Evolutionary conservation across 2,329 filamentous ascomycete genomes (phyloP).

Genomic region (Penicillium sp.): DNA sequence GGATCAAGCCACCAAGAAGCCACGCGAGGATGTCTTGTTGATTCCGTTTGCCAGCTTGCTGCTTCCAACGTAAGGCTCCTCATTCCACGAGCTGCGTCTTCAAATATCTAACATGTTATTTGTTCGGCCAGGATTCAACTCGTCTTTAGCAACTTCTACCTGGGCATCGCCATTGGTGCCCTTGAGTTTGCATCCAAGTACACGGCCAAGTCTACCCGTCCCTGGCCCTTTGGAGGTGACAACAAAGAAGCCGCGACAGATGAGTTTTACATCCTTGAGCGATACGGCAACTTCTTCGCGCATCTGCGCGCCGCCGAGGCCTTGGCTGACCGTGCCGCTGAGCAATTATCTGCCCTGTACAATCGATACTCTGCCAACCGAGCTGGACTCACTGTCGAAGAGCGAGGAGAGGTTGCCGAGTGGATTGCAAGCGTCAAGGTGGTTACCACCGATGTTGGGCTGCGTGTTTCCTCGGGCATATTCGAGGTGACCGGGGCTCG

Average conservation of each 20-base stretch:
- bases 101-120: not conserved
- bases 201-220: constrained; percentile 55
- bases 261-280: constrained; percentile 64
- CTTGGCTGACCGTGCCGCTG: constrained; percentile 56
- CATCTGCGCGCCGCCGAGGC: constrained; percentile 60
- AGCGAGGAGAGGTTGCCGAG: constrained; percentile 61
- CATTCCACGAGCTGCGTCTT: not conserved
- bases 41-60: constrained; percentile 58
- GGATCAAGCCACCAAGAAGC: constrained; percentile 52
- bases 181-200: constrained; percentile 57
- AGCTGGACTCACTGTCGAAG: constrained; percentile 46
- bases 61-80: constrained; percentile 51
- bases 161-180: constrained; percentile 61
- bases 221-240: constrained; percentile 64
- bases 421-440: constrained; percentile 63
- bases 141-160: constrained; percentile 65
- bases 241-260: constrained; percentile 59
- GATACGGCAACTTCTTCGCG: constrained; percentile 63
- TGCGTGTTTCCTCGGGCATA: constrained; percentile 59
- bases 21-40: constrained; percentile 50
- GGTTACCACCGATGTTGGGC: constrained; percentile 58
- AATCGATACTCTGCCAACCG: constrained; percentile 42
- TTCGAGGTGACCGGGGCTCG: constrained; percentile 64
- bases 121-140: constrained; percentile 53
- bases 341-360: constrained; percentile 51